These are phyloP conservation scores for Pseudocohnilembus persalinus DNA, from an alignment of 169 alveolate genomes.

Conservation along the genomic window DNA sequence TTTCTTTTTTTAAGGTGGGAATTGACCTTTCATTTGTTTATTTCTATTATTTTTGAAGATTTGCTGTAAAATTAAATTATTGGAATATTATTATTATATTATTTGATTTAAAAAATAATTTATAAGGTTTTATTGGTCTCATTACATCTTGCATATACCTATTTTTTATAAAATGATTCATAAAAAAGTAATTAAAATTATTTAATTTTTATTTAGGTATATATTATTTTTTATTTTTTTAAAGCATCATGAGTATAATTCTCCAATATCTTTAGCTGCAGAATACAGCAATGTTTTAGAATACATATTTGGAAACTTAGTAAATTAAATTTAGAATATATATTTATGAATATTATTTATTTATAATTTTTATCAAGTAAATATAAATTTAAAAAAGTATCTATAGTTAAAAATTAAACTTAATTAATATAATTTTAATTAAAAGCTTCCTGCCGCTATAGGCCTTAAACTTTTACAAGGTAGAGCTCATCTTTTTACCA, in stretches of 20 bases:
- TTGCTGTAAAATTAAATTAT: background rate
- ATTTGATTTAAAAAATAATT: too few species aligned
- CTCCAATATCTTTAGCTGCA: constrained; percentile 16
- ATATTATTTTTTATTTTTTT: too few species aligned
- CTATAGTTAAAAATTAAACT: background rate
- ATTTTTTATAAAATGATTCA: background rate
- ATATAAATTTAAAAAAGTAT: background rate
- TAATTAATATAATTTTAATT: background rate
- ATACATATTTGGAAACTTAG: constrained; percentile 23
- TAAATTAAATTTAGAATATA: background rate
- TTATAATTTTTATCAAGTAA: background rate
- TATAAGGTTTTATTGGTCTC: constrained; percentile 22
- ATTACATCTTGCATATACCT: constrained; percentile 12
- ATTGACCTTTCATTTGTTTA: background rate
- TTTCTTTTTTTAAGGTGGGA: background rate
- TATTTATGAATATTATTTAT: background rate
- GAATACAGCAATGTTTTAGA: constrained; percentile 10
- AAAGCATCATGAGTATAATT: constrained; percentile 19
- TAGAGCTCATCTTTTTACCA: constrained; percentile 18
- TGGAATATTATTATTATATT: background rate
- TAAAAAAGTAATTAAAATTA: background rate
- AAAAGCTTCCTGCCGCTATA: constrained; percentile 5
- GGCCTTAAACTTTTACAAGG: constrained; percentile 1
- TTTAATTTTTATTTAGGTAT: too few species aligned
- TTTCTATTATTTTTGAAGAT: constrained; percentile 22